Conservation (phyloP, 768 basidiomycete genomes). For the Tylopilus balloui region DNA sequence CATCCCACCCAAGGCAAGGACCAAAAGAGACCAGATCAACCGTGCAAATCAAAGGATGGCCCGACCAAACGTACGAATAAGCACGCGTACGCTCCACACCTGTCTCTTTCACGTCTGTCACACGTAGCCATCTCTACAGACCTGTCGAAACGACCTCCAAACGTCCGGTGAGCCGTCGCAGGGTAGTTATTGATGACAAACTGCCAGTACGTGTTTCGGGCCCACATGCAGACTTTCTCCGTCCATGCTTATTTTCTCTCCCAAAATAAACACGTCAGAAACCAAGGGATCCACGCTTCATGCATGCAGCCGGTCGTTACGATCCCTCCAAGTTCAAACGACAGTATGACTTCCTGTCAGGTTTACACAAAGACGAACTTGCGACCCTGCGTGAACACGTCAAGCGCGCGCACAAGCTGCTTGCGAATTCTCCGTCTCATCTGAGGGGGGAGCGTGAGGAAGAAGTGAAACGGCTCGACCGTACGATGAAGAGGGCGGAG, state of each 20-base stretch:
- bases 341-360: constrained; percentile 72
- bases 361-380: constrained; percentile 62
- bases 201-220: constrained; percentile 46
- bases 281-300: constrained; percentile 84
- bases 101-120: not conserved
- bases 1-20: constrained; percentile 22
- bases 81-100: constrained; percentile 66
- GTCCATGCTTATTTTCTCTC: not conserved
- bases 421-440: constrained; percentile 57
- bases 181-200: constrained; percentile 64
- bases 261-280: constrained; percentile 41
- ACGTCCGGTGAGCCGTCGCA: constrained; percentile 69
- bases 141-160: constrained; percentile 83
- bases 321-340: constrained; percentile 58
- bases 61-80: constrained; percentile 67
- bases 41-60: constrained; percentile 40
- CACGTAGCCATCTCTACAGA: constrained; percentile 36
- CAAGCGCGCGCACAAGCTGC: constrained; percentile 61
- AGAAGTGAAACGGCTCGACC: constrained; percentile 68
- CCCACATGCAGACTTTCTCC: not conserved
- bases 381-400: constrained; percentile 58
- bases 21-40: constrained; percentile 39
- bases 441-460: constrained; percentile 54
- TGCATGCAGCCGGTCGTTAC: constrained; percentile 65
- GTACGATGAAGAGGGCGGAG: constrained; percentile 70